A percentile compares a stretch with the other conserved stretches of the same genome.
phyloP scores from a whole-genome alignment of 2,329 filamentous ascomycete species.

The Diaporthe amygdali region DNA sequence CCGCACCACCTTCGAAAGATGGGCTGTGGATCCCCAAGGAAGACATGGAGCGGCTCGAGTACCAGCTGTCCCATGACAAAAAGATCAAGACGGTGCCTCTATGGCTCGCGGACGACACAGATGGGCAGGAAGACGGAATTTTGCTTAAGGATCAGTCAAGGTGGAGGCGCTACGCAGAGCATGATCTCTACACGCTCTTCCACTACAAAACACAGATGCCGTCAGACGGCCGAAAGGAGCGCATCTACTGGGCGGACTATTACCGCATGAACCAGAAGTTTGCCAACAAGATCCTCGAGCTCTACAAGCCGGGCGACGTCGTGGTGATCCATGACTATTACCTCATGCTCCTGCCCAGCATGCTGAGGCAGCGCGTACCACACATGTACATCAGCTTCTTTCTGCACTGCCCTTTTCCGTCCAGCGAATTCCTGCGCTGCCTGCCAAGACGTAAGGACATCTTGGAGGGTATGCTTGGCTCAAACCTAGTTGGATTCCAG shows the following conservation, averaged over 20 bases:
- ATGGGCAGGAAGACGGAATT: constrained; percentile 70
- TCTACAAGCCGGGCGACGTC: constrained; percentile 92
- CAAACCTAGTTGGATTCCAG: constrained; percentile 95
- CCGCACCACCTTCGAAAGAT: constrained; percentile 65
- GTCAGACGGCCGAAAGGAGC: constrained; percentile 80
- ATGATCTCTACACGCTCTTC: constrained; percentile 89
- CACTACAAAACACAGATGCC: constrained; percentile 97
- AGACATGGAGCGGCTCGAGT: constrained; percentile 76
- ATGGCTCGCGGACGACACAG: constrained; percentile 82
- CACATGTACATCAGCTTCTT: constrained; percentile 96
- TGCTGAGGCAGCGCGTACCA: constrained; percentile 83
- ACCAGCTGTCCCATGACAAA: constrained; percentile 73
- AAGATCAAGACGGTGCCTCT: constrained; percentile 84
- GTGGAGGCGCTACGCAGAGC: constrained; percentile 90
- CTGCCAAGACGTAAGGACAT: constrained; percentile 88
- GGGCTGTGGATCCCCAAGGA: constrained; percentile 73
- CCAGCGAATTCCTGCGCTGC: constrained; percentile 93
- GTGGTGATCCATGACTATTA: constrained; percentile 96
- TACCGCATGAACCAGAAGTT: constrained; percentile 92
- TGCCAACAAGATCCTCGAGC: constrained; percentile 83
- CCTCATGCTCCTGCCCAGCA: constrained; percentile 84
- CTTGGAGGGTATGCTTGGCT: constrained; percentile 84
- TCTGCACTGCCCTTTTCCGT: constrained; percentile 92
- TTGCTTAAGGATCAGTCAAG: constrained; percentile 80
- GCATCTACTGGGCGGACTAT: constrained; percentile 89